phyloP scores from a whole-genome alignment of 169 alveolate genomes.

The Eimeria sp. region DNA sequence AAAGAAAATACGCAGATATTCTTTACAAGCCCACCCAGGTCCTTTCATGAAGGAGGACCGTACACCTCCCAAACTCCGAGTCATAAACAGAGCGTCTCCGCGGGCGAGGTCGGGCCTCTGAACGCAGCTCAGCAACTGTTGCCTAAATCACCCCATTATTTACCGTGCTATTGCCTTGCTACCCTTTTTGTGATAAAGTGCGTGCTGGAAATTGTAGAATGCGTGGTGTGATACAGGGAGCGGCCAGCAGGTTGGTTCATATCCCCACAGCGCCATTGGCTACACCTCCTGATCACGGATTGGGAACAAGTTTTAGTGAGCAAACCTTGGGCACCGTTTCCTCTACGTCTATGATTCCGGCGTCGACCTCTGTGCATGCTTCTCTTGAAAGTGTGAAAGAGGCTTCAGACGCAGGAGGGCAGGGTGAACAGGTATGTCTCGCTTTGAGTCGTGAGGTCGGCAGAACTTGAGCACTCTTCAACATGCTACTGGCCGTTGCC shows the following conservation, averaged over 20 bases:
- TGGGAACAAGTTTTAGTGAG: not conserved
- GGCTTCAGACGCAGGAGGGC: not conserved
- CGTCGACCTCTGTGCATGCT: not conserved
- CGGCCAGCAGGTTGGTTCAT: not conserved
- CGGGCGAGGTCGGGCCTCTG: not conserved
- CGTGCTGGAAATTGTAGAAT: not conserved
- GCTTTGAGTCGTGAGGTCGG: not conserved
- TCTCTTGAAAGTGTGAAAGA: not conserved
- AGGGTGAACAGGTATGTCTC: not conserved
- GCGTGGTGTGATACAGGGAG: not conserved
- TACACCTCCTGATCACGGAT: not conserved
- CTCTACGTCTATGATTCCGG: not conserved
- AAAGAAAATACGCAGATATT: not conserved
- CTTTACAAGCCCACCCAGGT: not conserved
- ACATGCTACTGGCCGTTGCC: not conserved
- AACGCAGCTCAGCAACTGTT: not conserved
- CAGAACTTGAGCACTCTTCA: not conserved
- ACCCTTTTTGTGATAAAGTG: not conserved
- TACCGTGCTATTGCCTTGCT: not conserved
- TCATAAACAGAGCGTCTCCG: not conserved
- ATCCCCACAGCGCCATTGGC: not conserved
- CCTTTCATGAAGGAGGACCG: not conserved
- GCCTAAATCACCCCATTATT: not conserved
- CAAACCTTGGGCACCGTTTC: not conserved
- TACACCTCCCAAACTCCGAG: not conserved